phyloP scores from a whole-genome alignment of 768 basidiomycete species.

The Lanmaoa pseudosensibilis region DNA sequence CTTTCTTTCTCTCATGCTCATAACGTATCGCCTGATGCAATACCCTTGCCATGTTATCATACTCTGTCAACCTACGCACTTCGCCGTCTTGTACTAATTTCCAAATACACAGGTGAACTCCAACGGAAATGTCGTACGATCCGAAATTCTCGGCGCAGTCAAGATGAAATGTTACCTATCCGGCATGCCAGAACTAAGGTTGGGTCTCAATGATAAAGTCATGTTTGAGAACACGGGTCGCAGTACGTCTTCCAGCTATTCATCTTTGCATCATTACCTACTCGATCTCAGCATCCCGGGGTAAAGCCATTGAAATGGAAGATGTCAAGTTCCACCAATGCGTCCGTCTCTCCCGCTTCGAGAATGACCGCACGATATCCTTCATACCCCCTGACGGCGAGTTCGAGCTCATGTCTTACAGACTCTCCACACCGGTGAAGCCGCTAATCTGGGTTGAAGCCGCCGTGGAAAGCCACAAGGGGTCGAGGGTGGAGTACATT shows the following conservation, averaged over 20 bases:
- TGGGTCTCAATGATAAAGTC: conserved; percentile 98
- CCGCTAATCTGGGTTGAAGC: conserved; percentile 96
- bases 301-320: conserved; percentile 99
- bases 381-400: conserved; percentile 99
- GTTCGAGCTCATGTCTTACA: conserved; percentile 97
- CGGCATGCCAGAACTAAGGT: conserved; percentile 97
- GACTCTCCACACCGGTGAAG: conserved; percentile 95
- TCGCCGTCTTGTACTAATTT: background rate
- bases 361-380: conserved; percentile 97
- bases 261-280: background rate
- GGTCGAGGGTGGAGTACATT: conserved; percentile 93
- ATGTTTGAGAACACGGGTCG: conserved; percentile 99
- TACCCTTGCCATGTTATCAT: background rate
- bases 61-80: background rate
- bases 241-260: conserved; percentile 52
- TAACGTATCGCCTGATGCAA: background rate
- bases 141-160: conserved; percentile 96
- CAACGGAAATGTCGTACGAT: conserved; percentile 94
- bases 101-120: conserved; percentile 75
- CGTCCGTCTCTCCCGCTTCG: conserved; percentile 93
- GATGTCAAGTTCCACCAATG: conserved; percentile 99
- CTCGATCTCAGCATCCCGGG: conserved; percentile 47
- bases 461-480: conserved; percentile 89
- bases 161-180: conserved; percentile 99
- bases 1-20: conserved; percentile 6